Base-by-base conservation (phyloP, 257 asterid genomes). In the Nemophila menziesii region DNA sequence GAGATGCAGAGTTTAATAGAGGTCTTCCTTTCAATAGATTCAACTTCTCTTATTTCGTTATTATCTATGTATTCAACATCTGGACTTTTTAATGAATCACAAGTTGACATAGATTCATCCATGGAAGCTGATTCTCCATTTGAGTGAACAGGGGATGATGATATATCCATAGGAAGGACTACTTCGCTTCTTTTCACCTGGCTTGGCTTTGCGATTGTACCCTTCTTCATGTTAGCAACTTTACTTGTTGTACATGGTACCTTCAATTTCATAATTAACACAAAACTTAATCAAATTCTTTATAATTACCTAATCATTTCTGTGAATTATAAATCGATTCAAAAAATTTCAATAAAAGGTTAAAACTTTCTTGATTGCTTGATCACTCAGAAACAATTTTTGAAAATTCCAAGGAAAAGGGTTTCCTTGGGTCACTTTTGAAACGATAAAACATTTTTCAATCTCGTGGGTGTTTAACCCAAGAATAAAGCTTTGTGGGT, bases 81-180 rank as follows among this genome's bases (percentile, higher is more conserved):
- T 0, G 94, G 93, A 42, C 98, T 90, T 37, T 77, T 77, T 63
- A 90, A 51, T 40, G 94, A 76, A 61, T 81, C 93, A 48, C 82
- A 89, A 23, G 76, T 71, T 20, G 96, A 78, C 92, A 77, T 79
- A 5, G 98, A 74, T 51, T 89, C 95, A 51, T 80, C 98, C 92
- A 89, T 78, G 15, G 95, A 81, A 16, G 66, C 67, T 15, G 82
- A 71, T 16, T 49, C 49, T 14, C 74, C 64, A 44, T 80, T 93
- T 7, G 92, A 77, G 33, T 67, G 61, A 43, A 64, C 59, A 1
- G 74, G 82, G n/a, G n/a, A n/a, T n/a, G n/a, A n/a, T 40, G 80
- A 74, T 16, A 53, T 37, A 33, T 58, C 62, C 62, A 67, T 62
- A 0, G 68, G 60, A 17, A 63, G 47, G 22, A 21, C 20, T 29